phyloP scores from a whole-genome alignment of 306 rosid species.

The Potentilla sterilis region DNA sequence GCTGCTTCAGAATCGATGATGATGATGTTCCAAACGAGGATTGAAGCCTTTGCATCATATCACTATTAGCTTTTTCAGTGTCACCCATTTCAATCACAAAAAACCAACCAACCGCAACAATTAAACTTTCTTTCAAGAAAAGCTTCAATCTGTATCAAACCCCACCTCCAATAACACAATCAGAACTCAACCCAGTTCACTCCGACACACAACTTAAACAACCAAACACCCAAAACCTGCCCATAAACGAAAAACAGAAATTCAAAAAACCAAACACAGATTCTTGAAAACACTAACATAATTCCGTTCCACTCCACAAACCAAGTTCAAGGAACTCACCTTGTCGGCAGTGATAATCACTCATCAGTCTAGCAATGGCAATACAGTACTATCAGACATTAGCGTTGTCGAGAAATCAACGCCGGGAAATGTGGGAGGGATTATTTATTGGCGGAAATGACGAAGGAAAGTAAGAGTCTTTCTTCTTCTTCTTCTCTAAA shows the following conservation, averaged over 20 bases:
- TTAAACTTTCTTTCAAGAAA: neutral
- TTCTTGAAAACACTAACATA: neutral
- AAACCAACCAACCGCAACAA: neutral
- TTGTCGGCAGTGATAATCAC: neutral
- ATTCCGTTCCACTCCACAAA: neutral
- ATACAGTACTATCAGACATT: too few relatives aligned
- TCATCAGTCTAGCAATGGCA: neutral
- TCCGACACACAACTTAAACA: conserved; percentile 6
- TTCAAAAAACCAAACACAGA: neutral
- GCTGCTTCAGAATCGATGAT: conserved; percentile 56
- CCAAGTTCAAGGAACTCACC: neutral
- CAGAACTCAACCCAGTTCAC: neutral
- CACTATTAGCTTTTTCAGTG: conserved; percentile 56
- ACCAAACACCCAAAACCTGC: conserved; percentile 28
- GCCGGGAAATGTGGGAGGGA: neutral
- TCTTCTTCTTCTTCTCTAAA: conserved; percentile 36
- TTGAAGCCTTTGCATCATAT: conserved; percentile 66
- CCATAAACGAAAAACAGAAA: neutral
- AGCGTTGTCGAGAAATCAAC: neutral
- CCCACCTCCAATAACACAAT: conserved; percentile 13
- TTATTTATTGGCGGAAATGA: conserved; percentile 77
- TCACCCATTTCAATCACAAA: conserved; percentile 53
- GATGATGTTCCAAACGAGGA: conserved; percentile 65
- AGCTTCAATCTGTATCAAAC: neutral
- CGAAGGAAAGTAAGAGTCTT: conserved; percentile 56